A percentile compares a stretch with the other conserved stretches of the same genome.
Evolutionary conservation across 176 grass and related monocot species (phyloP).

Genomic region (Carex kokanica): DNA sequence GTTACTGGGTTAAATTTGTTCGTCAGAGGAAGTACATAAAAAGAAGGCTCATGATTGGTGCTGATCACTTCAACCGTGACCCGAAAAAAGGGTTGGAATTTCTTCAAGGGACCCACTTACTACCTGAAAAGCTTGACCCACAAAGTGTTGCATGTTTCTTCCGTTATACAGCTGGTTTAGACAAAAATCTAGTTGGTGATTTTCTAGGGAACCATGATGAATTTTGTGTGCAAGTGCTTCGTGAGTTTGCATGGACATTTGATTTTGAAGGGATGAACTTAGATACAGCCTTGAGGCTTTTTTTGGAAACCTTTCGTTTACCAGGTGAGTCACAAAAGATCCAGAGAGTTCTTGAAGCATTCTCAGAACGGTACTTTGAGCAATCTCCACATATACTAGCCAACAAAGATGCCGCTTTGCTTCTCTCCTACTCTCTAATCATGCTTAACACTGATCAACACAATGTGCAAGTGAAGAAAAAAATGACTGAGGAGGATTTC

Average conservation of each 20-base stretch:
- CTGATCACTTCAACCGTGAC: slow-evolving; percentile 97
- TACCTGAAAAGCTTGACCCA: slow-evolving; percentile 96
- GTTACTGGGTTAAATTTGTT: slow-evolving; percentile 95
- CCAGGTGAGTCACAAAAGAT: slow-evolving; percentile 99
- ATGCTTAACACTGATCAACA: slow-evolving; percentile 99
- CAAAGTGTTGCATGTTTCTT: slow-evolving; percentile 98
- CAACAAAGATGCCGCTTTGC: slow-evolving; percentile 89
- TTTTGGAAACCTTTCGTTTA: slow-evolving; percentile 85
- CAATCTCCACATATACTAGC: slow-evolving; percentile 79
- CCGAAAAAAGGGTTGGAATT: slow-evolving; percentile 99
- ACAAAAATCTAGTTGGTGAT: slow-evolving; percentile 97
- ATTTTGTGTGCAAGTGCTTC: slow-evolving; percentile 98
- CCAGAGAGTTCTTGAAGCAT: slow-evolving; percentile 97
- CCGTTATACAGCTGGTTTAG: slow-evolving; percentile 85
- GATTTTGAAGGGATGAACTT: slow-evolving; percentile 90
- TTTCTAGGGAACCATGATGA: slow-evolving; percentile 99
- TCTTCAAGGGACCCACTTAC: slow-evolving; percentile 93
- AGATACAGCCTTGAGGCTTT: slow-evolving; percentile 88
- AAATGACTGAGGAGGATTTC: slow-evolving; percentile 99
- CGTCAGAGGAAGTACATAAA: slow-evolving; percentile 90
- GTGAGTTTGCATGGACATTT: slow-evolving; percentile 94
- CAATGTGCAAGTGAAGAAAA: slow-evolving; percentile 99
- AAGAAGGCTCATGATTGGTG: slow-evolving; percentile 84
- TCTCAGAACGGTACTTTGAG: slow-evolving; percentile 96
- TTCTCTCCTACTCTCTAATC: slow-evolving; percentile 94